Conservation (phyloP, 2,329 filamentous ascomycete species). For the Stachybotrys chlorohalonatus region DNA sequence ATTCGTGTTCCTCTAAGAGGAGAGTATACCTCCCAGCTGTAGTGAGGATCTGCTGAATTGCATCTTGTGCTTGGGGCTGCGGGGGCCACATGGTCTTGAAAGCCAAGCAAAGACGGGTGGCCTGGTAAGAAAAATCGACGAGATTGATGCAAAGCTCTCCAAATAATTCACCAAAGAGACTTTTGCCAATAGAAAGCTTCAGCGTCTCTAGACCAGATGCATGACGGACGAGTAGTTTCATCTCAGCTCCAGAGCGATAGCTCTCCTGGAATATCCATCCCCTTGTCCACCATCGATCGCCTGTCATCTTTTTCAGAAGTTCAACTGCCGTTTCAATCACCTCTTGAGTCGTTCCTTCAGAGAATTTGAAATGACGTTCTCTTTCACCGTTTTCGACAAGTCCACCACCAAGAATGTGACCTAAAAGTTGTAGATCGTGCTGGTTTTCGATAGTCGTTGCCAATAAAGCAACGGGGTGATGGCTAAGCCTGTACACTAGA, state of each 20-base stretch:
- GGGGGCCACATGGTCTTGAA: background rate
- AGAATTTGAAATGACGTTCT: background rate
- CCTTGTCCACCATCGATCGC: conserved; percentile 17
- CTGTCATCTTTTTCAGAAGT: conserved; percentile 13
- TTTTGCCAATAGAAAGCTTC: conserved; percentile 10
- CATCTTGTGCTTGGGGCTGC: background rate
- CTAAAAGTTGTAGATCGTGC: conserved; percentile 8
- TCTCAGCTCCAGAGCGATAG: conserved; percentile 15
- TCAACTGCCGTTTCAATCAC: conserved; percentile 8
- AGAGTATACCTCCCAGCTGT: conserved; percentile 16
- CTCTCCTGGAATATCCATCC: conserved; percentile 25
- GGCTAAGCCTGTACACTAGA: conserved; percentile 18
- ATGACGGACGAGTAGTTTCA: conserved; percentile 19
- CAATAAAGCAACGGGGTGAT: conserved; percentile 19
- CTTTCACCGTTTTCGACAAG: conserved; percentile 6
- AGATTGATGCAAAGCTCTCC: conserved; percentile 15
- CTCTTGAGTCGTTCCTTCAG: background rate
- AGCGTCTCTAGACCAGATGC: conserved; percentile 4
- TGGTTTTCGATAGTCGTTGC: conserved; percentile 6
- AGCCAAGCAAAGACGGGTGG: conserved; percentile 14
- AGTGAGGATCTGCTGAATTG: conserved; percentile 7
- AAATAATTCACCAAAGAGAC: background rate
- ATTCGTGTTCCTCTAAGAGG: conserved; percentile 8
- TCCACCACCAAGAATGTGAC: conserved; percentile 7
- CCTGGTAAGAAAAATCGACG: conserved; percentile 9